These are phyloP conservation scores for Xylaria digitata DNA, from an alignment of 2,329 filamentous ascomycete species.

Conservation along the genomic window DNA sequence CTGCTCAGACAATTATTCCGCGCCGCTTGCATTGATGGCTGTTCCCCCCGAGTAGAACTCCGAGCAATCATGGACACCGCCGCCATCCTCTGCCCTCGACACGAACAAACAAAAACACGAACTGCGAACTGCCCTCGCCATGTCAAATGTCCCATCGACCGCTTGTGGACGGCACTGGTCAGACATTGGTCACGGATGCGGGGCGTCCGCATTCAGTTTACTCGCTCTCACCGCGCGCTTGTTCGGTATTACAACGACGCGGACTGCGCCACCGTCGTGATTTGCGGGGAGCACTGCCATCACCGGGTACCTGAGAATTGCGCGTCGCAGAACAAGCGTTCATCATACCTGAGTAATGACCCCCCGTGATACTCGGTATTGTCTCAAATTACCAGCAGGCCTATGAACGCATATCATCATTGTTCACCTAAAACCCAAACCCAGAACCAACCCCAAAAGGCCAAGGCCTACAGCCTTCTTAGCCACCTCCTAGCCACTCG, in stretches of 20 bases:
- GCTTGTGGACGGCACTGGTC: neutral
- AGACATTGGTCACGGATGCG: slow-evolving; percentile 2
- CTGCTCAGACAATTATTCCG: slow-evolving; percentile 13
- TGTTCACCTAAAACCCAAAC: slow-evolving; percentile 18
- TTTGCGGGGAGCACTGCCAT: slow-evolving; percentile 38
- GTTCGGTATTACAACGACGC: slow-evolving; percentile 25
- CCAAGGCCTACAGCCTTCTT: neutral
- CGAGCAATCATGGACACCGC: neutral
- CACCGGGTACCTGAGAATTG: slow-evolving; percentile 32
- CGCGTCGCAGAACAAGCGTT: slow-evolving; percentile 29
- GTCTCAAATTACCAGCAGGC: slow-evolving; percentile 20
- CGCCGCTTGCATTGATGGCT: slow-evolving; percentile 2
- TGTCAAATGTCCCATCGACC: slow-evolving; percentile 7
- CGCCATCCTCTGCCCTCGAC: neutral
- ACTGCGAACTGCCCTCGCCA: slow-evolving; percentile 5
- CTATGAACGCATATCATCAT: slow-evolving; percentile 15
- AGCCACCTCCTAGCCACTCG: neutral
- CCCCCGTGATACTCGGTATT: slow-evolving; percentile 21
- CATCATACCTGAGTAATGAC: slow-evolving; percentile 11
- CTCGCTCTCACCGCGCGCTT: slow-evolving; percentile 28
- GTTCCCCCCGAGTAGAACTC: neutral
- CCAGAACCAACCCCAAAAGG: slow-evolving; percentile 5
- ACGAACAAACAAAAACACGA: neutral
- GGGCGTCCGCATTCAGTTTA: slow-evolving; percentile 19
- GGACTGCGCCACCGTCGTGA: slow-evolving; percentile 29